Conservation (phyloP, 371 early-diverging fungal species). For the Enterocytospora artemiae region DNA sequence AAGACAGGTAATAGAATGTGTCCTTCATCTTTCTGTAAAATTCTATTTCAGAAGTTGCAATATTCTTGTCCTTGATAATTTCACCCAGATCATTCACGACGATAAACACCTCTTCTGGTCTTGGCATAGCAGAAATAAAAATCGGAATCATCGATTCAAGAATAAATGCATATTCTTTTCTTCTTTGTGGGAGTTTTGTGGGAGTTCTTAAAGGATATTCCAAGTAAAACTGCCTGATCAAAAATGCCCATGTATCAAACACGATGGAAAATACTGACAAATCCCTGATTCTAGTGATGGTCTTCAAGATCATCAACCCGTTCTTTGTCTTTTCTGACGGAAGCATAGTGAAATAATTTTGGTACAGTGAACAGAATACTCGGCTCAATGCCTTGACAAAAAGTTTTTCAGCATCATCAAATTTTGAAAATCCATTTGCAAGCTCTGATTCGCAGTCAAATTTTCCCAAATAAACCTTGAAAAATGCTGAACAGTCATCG, state of each 20-base stretch:
- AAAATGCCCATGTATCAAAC: slow-evolving; percentile 40
- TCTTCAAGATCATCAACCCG: slow-evolving; percentile 27
- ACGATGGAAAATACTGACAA: slow-evolving; percentile 27
- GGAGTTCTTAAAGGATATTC: slow-evolving; percentile 42
- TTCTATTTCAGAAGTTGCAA: slow-evolving; percentile 90
- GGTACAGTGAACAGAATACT: slow-evolving; percentile 33
- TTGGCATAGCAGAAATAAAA: slow-evolving; percentile 54
- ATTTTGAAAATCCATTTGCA: slow-evolving; percentile 14
- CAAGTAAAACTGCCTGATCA: slow-evolving; percentile 37
- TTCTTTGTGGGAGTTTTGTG: slow-evolving; percentile 31
- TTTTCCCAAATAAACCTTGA: slow-evolving; percentile 45
- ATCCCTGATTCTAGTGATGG: slow-evolving; percentile 37
- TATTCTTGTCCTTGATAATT: slow-evolving; percentile 87
- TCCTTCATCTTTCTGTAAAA: slow-evolving; percentile 86
- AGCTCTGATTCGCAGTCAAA: slow-evolving; percentile 38
- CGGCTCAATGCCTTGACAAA: slow-evolving; percentile 31
- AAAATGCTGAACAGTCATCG: slow-evolving; percentile 34
- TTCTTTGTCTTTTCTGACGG: slow-evolving; percentile 7
- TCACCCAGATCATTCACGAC: slow-evolving; percentile 99
- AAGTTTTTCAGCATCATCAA: slow-evolving; percentile 36
- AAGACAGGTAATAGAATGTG: slow-evolving; percentile 44
- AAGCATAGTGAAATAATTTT: slow-evolving; percentile 11
- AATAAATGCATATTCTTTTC: slow-evolving; percentile 35
- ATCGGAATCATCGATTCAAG: slow-evolving; percentile 38
- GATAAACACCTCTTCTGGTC: slow-evolving; percentile 69